These are phyloP conservation scores for Tilletia indica DNA, from an alignment of 1,284 basidiomycete species.

Conservation along the genomic window DNA sequence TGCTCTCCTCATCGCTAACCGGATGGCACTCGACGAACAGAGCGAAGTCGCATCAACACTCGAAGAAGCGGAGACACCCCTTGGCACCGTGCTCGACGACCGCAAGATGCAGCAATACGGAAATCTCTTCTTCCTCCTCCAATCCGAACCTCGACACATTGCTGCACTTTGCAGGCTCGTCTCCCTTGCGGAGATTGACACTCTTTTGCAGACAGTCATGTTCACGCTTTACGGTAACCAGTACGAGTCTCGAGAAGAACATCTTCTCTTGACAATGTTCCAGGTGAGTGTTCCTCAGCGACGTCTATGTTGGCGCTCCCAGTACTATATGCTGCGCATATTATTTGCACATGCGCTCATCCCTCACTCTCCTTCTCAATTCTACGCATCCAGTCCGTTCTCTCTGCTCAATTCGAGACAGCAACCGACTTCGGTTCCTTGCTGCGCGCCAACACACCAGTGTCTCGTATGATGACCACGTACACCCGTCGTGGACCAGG, in stretches of 20 bases:
- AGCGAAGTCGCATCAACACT: conserved; percentile 59
- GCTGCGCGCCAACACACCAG: conserved; percentile 94
- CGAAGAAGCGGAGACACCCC: conserved; percentile 77
- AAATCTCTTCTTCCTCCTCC: conserved; percentile 96
- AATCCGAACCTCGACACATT: conserved; percentile 94
- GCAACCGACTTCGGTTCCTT: conserved; percentile 96
- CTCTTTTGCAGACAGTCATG: conserved; percentile 98
- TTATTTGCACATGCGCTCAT: conserved; percentile 32
- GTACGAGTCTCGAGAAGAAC: conserved; percentile 97
- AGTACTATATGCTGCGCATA: no score
- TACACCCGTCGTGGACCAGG: conserved; percentile 97
- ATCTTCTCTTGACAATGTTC: conserved; percentile 97
- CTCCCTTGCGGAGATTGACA: conserved; percentile 92
- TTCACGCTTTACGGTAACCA: conserved; percentile 99
- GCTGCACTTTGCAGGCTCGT: conserved; percentile 96
- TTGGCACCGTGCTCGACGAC: conserved; percentile 69
- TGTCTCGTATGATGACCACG: conserved; percentile 99
- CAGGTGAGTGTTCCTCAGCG: conserved; percentile 58
- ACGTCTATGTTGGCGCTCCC: no score
- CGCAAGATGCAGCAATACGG: conserved; percentile 90
- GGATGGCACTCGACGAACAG: conserved; percentile 86
- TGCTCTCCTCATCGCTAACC: conserved; percentile 93
- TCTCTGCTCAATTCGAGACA: conserved; percentile 97
- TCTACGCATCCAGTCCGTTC: conserved; percentile 69
- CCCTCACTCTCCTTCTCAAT: background rate